phyloP scores from a whole-genome alignment of 176 grass and related monocot species.

The Thalia dealbata region DNA sequence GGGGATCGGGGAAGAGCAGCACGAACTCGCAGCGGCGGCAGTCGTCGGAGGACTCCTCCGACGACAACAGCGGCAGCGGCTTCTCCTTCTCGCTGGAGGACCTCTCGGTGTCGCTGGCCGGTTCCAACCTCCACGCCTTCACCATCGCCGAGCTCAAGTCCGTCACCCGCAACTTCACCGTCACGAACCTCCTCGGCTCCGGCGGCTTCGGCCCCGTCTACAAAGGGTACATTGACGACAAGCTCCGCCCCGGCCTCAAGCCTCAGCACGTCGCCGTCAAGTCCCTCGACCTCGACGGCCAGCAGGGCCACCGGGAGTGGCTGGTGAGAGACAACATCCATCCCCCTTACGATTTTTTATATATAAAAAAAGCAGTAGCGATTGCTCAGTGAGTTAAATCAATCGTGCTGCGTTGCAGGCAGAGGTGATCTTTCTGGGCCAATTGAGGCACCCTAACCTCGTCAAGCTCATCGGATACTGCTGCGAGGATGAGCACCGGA shows the following conservation, averaged over 20 bases:
- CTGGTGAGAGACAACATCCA: slow-evolving; percentile 33
- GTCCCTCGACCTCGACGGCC: slow-evolving; percentile 72
- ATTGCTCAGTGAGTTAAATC: too few species aligned
- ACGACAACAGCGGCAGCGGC: not conserved
- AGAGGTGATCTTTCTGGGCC: slow-evolving; percentile 81
- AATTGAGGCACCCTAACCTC: slow-evolving; percentile 69
- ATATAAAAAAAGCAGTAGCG: too few species aligned
- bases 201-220: slow-evolving; percentile 88
- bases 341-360: not conserved
- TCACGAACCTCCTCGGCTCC: slow-evolving; percentile 61
- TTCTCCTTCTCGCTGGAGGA: slow-evolving; percentile 51
- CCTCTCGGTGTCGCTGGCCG: slow-evolving; percentile 55
- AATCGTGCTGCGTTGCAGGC: slow-evolving; percentile 32
- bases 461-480: slow-evolving; percentile 73
- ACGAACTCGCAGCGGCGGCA: slow-evolving; percentile 12
- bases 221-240: slow-evolving; percentile 56
- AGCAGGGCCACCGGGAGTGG: slow-evolving; percentile 80
- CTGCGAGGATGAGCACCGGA: slow-evolving; percentile 74
- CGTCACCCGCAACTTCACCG: slow-evolving; percentile 61
- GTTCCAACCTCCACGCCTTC: slow-evolving; percentile 66
- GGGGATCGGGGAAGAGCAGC: not conserved
- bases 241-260: slow-evolving; percentile 41
- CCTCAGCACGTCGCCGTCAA: slow-evolving; percentile 81
- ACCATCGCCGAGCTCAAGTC: slow-evolving; percentile 64
- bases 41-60: not conserved